Percentiles rank a stretch among this genome's conserved stretches.
Evolutionary conservation across 2,329 filamentous ascomycete species (phyloP).

Genomic region (Madurella fahalii): DNA sequence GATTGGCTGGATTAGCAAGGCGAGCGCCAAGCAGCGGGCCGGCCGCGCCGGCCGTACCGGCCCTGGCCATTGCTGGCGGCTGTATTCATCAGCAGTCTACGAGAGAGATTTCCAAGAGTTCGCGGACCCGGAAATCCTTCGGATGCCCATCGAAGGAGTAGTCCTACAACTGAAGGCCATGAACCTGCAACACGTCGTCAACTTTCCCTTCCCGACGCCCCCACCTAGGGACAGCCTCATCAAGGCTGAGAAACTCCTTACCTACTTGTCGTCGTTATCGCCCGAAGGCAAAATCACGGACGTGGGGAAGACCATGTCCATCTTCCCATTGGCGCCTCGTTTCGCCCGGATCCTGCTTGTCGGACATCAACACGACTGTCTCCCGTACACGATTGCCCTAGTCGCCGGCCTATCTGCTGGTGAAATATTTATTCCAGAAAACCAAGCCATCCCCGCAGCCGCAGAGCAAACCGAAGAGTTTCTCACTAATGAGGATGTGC

Average conservation of each 20-base stretch:
- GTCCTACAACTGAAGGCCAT: slow-evolving; percentile 94
- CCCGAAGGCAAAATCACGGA: slow-evolving; percentile 70
- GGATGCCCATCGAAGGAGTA: slow-evolving; percentile 88
- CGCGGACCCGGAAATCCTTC: slow-evolving; percentile 79
- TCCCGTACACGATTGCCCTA: slow-evolving; percentile 81
- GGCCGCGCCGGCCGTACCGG: slow-evolving; percentile 94
- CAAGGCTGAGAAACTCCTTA: slow-evolving; percentile 81
- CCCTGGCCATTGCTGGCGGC: slow-evolving; percentile 88
- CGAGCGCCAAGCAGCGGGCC: slow-evolving; percentile 84
- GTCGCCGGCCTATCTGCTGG: slow-evolving; percentile 85
- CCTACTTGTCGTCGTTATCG: slow-evolving; percentile 78
- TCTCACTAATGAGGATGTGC: slow-evolving; percentile 63
- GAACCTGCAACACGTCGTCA: slow-evolving; percentile 83
- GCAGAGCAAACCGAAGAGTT: slow-evolving; percentile 46
- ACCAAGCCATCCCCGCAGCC: slow-evolving; percentile 62
- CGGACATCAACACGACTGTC: slow-evolving; percentile 74
- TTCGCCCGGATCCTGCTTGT: slow-evolving; percentile 91
- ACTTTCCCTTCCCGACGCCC: slow-evolving; percentile 93
- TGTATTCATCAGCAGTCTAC: slow-evolving; percentile 93
- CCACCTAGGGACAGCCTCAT: slow-evolving; percentile 72
- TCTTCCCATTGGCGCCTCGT: slow-evolving; percentile 85
- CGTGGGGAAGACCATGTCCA: slow-evolving; percentile 74
- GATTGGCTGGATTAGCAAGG: slow-evolving; percentile 95
- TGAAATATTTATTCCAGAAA: slow-evolving; percentile 81
- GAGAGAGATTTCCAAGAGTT: slow-evolving; percentile 85